These are phyloP conservation scores for Gymnopilus junonius DNA, from an alignment of 768 basidiomycete species.

Conservation along the genomic window DNA sequence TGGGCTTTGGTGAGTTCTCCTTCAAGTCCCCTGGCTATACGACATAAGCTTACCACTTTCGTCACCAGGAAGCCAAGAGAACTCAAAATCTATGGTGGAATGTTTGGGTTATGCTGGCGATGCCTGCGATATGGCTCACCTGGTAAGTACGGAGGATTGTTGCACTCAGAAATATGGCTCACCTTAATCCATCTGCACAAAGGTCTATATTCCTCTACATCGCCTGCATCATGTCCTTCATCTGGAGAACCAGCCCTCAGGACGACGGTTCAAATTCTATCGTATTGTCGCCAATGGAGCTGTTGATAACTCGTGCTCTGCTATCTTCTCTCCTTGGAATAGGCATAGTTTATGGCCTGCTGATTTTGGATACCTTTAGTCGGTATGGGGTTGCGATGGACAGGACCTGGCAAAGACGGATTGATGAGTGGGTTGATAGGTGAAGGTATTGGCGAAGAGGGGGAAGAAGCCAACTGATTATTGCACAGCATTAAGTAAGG, in stretches of 20 bases:
- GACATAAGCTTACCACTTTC: background rate
- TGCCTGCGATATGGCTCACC: conserved; percentile 63
- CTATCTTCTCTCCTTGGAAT: conserved; percentile 48
- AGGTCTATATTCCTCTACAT: conserved; percentile 62
- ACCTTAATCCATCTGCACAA: conserved; percentile 16
- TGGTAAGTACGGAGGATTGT: conserved; percentile 43
- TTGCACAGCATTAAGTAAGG: too few relatives aligned
- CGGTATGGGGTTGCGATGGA: conserved; percentile 51
- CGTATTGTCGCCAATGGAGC: background rate
- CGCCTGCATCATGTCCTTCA: conserved; percentile 57
- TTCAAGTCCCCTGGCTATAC: background rate
- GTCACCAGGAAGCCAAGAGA: conserved; percentile 52
- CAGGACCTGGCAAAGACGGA: conserved; percentile 26
- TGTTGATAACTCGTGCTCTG: conserved; percentile 41
- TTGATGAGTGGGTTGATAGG: conserved; percentile 18
- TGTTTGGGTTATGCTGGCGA: conserved; percentile 64
- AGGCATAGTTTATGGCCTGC: conserved; percentile 52
- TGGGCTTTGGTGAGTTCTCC: conserved; percentile 55
- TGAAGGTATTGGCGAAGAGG: too few relatives aligned
- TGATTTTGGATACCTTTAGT: conserved; percentile 57
- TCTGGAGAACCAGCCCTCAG: conserved; percentile 55
- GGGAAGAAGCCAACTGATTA: too few relatives aligned
- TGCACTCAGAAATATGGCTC: background rate
- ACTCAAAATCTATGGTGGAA: conserved; percentile 47
- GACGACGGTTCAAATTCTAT: conserved; percentile 29